Conservation (phyloP, 352 stramenopile species). For the Phytophthora pisi region DNA sequence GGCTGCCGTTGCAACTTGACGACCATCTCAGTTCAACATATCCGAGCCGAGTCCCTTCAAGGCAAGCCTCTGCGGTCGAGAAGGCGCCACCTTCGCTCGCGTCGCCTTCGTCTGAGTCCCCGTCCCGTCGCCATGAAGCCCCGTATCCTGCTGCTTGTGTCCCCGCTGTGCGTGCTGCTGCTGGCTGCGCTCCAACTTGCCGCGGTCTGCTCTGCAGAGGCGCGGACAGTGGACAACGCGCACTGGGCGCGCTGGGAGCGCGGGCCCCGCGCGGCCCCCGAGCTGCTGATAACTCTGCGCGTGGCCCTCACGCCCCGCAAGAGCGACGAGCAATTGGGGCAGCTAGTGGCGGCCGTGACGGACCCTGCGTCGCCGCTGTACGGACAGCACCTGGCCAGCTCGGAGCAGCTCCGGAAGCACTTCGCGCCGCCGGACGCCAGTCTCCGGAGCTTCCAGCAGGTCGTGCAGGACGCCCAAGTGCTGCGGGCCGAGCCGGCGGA, state of each 20-base stretch:
- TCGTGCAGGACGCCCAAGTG: slow-evolving; percentile 15
- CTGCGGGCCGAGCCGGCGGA: slow-evolving; percentile 18
- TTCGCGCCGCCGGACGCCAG: slow-evolving; percentile 38
- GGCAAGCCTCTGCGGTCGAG: neutral
- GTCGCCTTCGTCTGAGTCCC: neutral
- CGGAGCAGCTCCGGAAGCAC: slow-evolving; percentile 44
- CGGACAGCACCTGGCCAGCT: slow-evolving; percentile 46
- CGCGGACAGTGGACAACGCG: slow-evolving; percentile 26
- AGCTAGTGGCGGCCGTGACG: slow-evolving; percentile 45
- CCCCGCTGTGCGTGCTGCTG: slow-evolving; percentile 13
- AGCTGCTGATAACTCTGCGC: slow-evolving; percentile 38
- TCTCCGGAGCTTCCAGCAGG: slow-evolving; percentile 20
- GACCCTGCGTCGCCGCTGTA: slow-evolving; percentile 59
- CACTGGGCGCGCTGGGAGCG: slow-evolving; percentile 30
- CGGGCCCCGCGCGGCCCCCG: slow-evolving; percentile 32
- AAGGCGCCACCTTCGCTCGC: slow-evolving; percentile 4
- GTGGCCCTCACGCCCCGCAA: slow-evolving; percentile 43
- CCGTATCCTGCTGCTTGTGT: slow-evolving; percentile 2
- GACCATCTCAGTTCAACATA: too few species aligned
- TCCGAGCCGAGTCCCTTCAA: too few species aligned
- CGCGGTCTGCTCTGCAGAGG: slow-evolving; percentile 1
- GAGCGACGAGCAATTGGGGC: slow-evolving; percentile 41
- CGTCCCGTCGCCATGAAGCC: slow-evolving; percentile 10
- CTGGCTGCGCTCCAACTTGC: neutral
- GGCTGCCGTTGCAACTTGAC: too few species aligned